Conservation (phyloP, 2,329 filamentous ascomycete genomes). For the Alternaria brassicae region DNA sequence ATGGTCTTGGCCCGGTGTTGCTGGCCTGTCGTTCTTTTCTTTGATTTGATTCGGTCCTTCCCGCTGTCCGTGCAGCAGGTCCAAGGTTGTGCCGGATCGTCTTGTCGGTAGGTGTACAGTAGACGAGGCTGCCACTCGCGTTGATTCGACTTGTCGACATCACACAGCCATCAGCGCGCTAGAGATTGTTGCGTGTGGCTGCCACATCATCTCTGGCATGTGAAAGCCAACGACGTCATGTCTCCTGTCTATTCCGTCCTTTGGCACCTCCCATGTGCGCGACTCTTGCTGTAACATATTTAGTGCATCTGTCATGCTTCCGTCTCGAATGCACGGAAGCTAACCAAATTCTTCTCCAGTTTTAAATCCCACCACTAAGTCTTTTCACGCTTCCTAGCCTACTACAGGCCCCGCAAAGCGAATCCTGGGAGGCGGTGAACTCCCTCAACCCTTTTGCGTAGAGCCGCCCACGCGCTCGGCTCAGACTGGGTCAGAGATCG, state of each 20-base stretch:
- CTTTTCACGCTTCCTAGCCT: conserved; percentile 20
- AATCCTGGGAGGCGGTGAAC: conserved; percentile 38
- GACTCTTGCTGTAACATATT: conserved; percentile 25
- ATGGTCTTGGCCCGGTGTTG: conserved; percentile 39
- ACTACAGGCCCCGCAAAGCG: conserved; percentile 23
- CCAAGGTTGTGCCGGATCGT: conserved; percentile 19
- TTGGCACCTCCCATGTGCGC: conserved; percentile 16
- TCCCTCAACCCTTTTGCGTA: conserved; percentile 26
- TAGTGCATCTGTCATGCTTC: conserved; percentile 31
- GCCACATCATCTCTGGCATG: conserved; percentile 28
- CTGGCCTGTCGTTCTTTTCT: conserved; percentile 30
- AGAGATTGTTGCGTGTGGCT: conserved; percentile 15
- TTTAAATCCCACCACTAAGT: conserved; percentile 36
- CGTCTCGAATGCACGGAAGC: conserved; percentile 16
- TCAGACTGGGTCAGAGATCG: conserved; percentile 26
- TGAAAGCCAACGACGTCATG: conserved; percentile 38
- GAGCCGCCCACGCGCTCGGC: conserved; percentile 29
- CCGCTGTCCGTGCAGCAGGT: conserved; percentile 33
- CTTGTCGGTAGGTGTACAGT: conserved; percentile 30
- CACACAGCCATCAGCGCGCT: conserved; percentile 28
- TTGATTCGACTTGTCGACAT: conserved; percentile 31
- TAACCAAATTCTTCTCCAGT: conserved; percentile 29
- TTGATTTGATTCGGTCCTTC: conserved; percentile 42
- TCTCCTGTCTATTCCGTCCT: conserved; percentile 19
- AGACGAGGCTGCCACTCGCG: conserved; percentile 40